Percentiles rank a stretch among this genome's conserved stretches.
Evolutionary conservation across 257 asterid species (phyloP).

Genomic region (Datura wrightii): DNA sequence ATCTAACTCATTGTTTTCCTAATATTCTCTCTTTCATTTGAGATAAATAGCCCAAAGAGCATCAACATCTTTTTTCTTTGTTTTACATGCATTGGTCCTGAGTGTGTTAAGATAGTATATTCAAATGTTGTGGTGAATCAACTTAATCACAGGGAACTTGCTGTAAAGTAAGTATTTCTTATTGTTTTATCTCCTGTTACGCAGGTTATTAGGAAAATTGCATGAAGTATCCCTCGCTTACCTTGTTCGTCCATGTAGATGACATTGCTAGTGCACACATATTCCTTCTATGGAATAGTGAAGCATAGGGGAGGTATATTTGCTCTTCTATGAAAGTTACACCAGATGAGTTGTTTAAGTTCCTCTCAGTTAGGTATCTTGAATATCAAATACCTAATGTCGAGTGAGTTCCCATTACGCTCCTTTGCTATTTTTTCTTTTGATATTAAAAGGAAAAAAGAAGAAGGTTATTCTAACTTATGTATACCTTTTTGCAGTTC

Average conservation of each 20-base stretch:
- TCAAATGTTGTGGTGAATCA: neutral
- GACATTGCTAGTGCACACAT: constrained; percentile 57
- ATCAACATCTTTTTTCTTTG: neutral
- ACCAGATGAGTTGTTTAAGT: constrained; percentile 41
- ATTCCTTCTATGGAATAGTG: constrained; percentile 41
- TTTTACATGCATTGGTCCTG: too few relatives aligned
- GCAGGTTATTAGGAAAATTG: constrained; percentile 40
- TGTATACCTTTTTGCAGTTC: constrained; percentile 15
- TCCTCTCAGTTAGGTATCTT: constrained; percentile 44
- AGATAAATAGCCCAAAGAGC: neutral
- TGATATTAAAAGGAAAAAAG: neutral
- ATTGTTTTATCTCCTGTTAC: neutral
- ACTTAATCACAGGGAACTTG: neutral
- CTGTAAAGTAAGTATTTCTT: neutral
- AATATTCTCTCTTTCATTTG: neutral
- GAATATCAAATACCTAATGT: constrained; percentile 36
- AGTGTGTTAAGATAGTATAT: neutral
- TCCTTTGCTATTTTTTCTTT: neutral
- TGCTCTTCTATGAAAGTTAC: constrained; percentile 50
- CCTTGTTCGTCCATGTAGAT: constrained; percentile 46
- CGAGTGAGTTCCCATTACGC: constrained; percentile 37
- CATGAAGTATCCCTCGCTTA: constrained; percentile 22
- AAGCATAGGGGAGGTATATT: constrained; percentile 58
- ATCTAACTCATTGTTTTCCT: neutral
- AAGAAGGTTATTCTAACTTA: neutral